Base-by-base conservation (phyloP, 352 stramenopile species). In the Phytophthora chlamydospora region DNA sequence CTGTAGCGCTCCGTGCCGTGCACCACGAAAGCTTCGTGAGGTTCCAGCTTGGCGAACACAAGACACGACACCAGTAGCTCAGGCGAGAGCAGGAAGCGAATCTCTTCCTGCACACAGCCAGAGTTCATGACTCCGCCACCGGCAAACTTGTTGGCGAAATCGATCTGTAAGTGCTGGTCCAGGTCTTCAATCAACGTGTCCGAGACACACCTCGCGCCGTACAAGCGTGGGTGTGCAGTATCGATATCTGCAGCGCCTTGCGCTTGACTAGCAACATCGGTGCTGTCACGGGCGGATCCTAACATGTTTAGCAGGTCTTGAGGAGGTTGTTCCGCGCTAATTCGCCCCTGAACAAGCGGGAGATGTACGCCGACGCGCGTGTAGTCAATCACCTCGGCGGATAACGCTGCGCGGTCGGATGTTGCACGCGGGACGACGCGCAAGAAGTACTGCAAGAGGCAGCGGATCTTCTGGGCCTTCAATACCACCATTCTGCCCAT, bases 91-190 rank as follows among this genome's bases (percentile, higher is more conserved):
- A 90, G 31, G 17, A 95, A 95, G 2, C 84, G 85, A 44, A 95
- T 95, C 72, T 95, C 85, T 65, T 95, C 85, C 45, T 95, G 85
- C 3, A 95, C 85, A 19, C 80, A 91, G 0, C 85, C 84, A 32
- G 65, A 71, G 29, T 75, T 80, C 17, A 95, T 71, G n/a, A 93
- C 85, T 13, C 83, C 85, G 21, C 85, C 85, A 16, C 85, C 85
- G 2, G 84, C 75, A 47, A 80, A 95, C 42, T 88, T 87, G 69
- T 95, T 95, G 9, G 85, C 85, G 58, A 95, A 95, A 58, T 93
- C 82, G 36, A 93, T 80, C 52, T 95, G 85, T 21, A 95, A 46
- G 59, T 91, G 82, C 3, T 62, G 41, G 16, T 77, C 52, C 19
- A 89, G 32, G 27, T 88, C 78, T 73, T 95, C 85, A 33, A 95